These are phyloP conservation scores for Lactarius vividus DNA, from an alignment of 768 basidiomycete genomes.

Conservation along the genomic window DNA sequence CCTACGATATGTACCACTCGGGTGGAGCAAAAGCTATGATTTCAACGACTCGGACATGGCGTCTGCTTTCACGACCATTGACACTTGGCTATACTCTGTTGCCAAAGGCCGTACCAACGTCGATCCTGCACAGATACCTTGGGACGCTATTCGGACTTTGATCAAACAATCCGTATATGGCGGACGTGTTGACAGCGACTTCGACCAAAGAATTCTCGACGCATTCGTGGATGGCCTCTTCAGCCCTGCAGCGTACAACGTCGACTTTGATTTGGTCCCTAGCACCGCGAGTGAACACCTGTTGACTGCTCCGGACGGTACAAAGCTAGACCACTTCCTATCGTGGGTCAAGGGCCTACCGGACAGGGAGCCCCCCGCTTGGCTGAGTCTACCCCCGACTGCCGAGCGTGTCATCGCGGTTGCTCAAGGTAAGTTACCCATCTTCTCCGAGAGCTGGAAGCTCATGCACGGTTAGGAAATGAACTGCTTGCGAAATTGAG, in stretches of 20 bases:
- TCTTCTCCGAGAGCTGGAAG: background rate
- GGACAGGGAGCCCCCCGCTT: constrained; percentile 90
- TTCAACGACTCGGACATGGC: constrained; percentile 99
- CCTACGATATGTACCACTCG: constrained; percentile 90
- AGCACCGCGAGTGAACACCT: constrained; percentile 53
- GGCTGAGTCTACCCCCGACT: constrained; percentile 90
- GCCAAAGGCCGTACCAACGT: constrained; percentile 90
- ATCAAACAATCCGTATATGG: constrained; percentile 97
- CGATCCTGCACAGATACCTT: constrained; percentile 88
- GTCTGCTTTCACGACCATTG: constrained; percentile 88
- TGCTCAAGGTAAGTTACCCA: constrained; percentile 66
- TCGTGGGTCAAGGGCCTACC: constrained; percentile 87
- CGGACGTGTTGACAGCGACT: constrained; percentile 90
- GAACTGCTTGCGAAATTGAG: constrained; percentile 81
- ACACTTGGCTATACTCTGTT: constrained; percentile 77
- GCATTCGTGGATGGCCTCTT: constrained; percentile 92
- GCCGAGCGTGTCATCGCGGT: constrained; percentile 91
- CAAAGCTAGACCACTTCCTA: constrained; percentile 87
- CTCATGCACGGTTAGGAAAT: constrained; percentile 51
- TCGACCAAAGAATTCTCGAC: constrained; percentile 90
- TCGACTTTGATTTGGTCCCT: constrained; percentile 87
- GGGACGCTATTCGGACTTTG: constrained; percentile 90
- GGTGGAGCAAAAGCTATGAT: constrained; percentile 96
- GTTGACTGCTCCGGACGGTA: constrained; percentile 83
- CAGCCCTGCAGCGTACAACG: constrained; percentile 84